Base-by-base conservation (phyloP, 2,329 filamentous ascomycete species). In the Aureobasidium sp. region DNA sequence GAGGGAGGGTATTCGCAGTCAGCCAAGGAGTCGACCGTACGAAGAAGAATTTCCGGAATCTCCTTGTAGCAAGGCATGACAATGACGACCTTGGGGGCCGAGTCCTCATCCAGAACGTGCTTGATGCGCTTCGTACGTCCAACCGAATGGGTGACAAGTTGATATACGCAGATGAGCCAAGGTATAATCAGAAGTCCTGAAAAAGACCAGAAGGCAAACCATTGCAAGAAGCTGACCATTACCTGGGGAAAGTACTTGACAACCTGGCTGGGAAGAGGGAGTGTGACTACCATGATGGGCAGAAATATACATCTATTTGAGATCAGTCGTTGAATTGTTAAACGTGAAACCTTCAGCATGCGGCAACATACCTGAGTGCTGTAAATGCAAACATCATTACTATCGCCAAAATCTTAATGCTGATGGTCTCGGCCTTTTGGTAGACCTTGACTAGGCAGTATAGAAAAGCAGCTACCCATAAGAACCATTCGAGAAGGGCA, bases 21-120 rank as follows among this genome's bases (percentile, higher is more conserved):
- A 48, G 95, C 89, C 29, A 97, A 84, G 0, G 91, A 96, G 70
- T 96, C 84, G 61, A 96, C 79, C 4, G 91, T 93, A 41, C 86
- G 86, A 53, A 96, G 76, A 41, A 97, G 77, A 11, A 95, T 79
- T 0, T 88, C 85, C 0, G 89, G 88, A 25, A 90, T 83, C 66
- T 97, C 93, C 64, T 93, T 89, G 73, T 95, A 97, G 64, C 90
- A 94, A 4, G 91, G 93, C 90, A 97, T 96, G 55, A 97, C 85
- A 56, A 97, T 86, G 58, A 96, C 89, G 14, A 95, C 86, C 70
- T 97, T 97, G 1, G 91, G 93, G 0, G 93, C 90, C 1, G 85
- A 90, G 2, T 80, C 74, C 65, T 94, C 88, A 66, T 95, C 88
- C 47, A 96, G 78, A 0, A 89, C 81, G 58, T 88, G 80, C 66